Evolutionary conservation across 768 basidiomycete species (phyloP), one percentile per base, ranked within the genome.

Genomic region (Panaeolus cyanescens): DNA sequence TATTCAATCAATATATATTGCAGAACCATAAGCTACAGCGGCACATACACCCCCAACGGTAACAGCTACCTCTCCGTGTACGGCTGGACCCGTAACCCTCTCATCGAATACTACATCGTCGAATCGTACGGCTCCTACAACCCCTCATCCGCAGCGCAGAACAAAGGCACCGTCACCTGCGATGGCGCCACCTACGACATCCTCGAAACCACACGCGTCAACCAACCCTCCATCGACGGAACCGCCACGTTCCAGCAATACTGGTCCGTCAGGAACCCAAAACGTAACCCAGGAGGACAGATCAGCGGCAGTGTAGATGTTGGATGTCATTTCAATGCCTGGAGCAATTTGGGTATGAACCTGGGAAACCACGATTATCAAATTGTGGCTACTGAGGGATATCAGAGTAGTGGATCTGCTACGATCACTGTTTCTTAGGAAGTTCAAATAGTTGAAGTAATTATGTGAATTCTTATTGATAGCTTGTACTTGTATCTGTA

Each of bases 91-190:
- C 71, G 70, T n/a, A 75, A 67, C 68, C 77, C 79, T 1, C 79
- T 81, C 66, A 68, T 81, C 65, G 80, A 83, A 60, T 83, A 81
- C 73, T 81, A 80, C 73, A 75, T 83, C 64, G 65, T 74, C 58
- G 81, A 83, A 54, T 72, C 69, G 19, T 80, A 68, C 64, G 80
- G 79, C 39, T 66, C 66, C 45, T 79, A 76, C 70, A 77, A 82
- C 69, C 81, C 80, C 33, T 63, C 68, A 57, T 66, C 68, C 13
- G 74, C 61, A 33, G 67, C 71, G 22, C 67, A 74, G 19, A 59
- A 66, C 55, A 71, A 73, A 64, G 81, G 80, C 45, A 71, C 76
- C 3, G 73, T 81, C 56, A 77, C 72, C 56, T 76, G 70, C 58
- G 79, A 82, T 62, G 80, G 80, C 10, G 72, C 67, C 22, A 72